Base-by-base conservation (phyloP, 2,329 filamentous ascomycete species). In the Clonostachys byssicola region DNA sequence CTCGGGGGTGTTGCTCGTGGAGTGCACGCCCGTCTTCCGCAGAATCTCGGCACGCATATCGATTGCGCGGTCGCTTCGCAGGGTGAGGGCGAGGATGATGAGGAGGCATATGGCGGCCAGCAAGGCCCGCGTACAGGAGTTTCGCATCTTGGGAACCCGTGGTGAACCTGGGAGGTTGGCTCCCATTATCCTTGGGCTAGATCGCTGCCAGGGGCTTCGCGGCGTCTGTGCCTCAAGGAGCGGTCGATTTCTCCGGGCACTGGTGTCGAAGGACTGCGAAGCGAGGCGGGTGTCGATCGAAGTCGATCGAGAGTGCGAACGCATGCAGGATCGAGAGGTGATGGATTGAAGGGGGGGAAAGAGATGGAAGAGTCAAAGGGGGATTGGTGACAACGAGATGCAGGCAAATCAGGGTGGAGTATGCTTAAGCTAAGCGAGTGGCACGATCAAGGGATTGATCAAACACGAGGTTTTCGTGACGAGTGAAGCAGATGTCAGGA, bases 61-160 rank as follows among this genome's bases (percentile, higher is more conserved):
- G 48, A 71, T 63, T 9, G 64, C 56, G 30, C 43, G 40, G 41
- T 73, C 69, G 35, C 68, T 67, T 17, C 64, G 68, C 49, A 74
- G 63, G 7, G 71, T 63, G 33, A 71, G 51, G 42, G 61, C 60
- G 43, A 75, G 59, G 41, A 77, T 57, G 48, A 74, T 50, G 10
- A 77, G 57, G 45, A 77, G 59, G 48, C 63, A 63, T 18, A 71
- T 54, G 43, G 72, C 68, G 52, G 74, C 64, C 34, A 74, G 49
- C 12, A 77, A 59, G 44, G 68, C 72, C 61, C 71, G 66, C 40
- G 66, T 64, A 47, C 76, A 68, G 5, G 73, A 70, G 53, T 72
- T 75, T 51, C 75, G 67, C 72, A 77, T 74, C 53, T 60, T 74
- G 62, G 74, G 64, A 52, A 72, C 64, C 53, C 66, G 73, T 42